Evolutionary conservation across 2,329 filamentous ascomycete genomes (phyloP), one percentile per base, ranked within the genome.

Genomic region (Torrubiella hemipterigena): DNA sequence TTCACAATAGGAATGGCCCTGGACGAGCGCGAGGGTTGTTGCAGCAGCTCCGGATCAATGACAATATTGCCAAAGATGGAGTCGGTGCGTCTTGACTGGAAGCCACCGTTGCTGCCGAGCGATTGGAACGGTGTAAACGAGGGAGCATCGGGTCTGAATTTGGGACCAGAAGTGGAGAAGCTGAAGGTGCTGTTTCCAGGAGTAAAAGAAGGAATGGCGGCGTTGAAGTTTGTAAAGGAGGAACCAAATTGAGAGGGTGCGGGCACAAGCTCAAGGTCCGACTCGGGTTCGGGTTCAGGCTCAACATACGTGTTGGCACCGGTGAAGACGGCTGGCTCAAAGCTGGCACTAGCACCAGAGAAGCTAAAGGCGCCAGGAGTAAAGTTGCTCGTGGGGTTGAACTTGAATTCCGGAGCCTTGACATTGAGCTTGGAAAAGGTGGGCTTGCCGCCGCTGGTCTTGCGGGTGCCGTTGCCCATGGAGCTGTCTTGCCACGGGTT

Each of bases 361-460:
- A 73, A 73, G 23, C 58, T 58, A 45, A 73, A 72, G 32, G 65
- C 55, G 12, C 56, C 51, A 20, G 66, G 62, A 22, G 64, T 59
- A 44, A 73, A 74, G 17, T 55, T 56, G 44, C 52, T 68, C 3
- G 56, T 51, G 4, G 69, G 70, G 38, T 73, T 72, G 55, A 89
- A 89, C 44, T 79, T 84, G 63, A 95, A 95, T 47, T 91, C 84
- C 28, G 86, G 81, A 0, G 89, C 89, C 39, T 80, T 74, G 18
- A 93, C 86, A 45, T 96, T 96, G 43, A 96, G 69, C 42, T 78
- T 87, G 1, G 85, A 84, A 26, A 77, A 55, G 1, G 75, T 87
- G 4, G 76, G 64, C 44, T 80, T 83, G 48, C 77, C 79, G 13
- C 64, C 67, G 46, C 86, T 81, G 9, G 63, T 57, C 12, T 55